Percentiles rank a stretch among this genome's conserved stretches.
Conservation (phyloP, 2,329 filamentous ascomycete genomes). For the Thelonectria olida region DNA sequence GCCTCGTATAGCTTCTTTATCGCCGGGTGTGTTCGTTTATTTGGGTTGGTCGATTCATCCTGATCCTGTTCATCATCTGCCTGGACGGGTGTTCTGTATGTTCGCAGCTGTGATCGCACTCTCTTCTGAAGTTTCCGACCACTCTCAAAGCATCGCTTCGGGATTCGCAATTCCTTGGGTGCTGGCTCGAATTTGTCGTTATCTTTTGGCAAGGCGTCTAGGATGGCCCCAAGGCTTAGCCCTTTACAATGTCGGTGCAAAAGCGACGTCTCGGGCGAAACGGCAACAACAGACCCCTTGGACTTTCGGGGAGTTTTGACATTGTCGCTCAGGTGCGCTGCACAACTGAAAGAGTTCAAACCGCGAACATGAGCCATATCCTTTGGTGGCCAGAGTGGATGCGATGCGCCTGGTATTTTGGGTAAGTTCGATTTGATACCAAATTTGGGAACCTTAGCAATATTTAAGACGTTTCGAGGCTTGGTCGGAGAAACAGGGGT, state of each 20-base stretch:
- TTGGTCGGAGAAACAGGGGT: constrained; percentile 63
- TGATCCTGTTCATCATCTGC: constrained; percentile 39
- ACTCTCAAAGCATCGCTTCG: constrained; percentile 66
- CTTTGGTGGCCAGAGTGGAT: constrained; percentile 77
- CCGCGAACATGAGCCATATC: constrained; percentile 72
- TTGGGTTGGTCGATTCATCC: constrained; percentile 44
- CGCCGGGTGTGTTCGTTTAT: constrained; percentile 61
- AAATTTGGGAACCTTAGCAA: constrained; percentile 52
- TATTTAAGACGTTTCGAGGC: constrained; percentile 40
- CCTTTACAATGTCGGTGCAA: constrained; percentile 42
- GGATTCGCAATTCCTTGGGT: constrained; percentile 61
- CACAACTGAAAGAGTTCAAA: constrained; percentile 13
- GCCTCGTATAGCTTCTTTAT: constrained; percentile 67
- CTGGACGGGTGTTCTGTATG: constrained; percentile 19
- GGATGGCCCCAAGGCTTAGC: constrained; percentile 41
- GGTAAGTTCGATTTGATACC: constrained; percentile 55
- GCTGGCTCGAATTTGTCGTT: constrained; percentile 54
- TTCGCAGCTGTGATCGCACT: constrained; percentile 57
- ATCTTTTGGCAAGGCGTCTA: constrained; percentile 40
- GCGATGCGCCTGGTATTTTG: constrained; percentile 71
- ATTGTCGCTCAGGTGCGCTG: background rate
- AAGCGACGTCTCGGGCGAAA: constrained; percentile 55
- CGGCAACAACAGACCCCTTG: constrained; percentile 56
- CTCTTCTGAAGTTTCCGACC: constrained; percentile 62
- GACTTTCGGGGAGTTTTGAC: constrained; percentile 52